These are phyloP conservation scores for Mytilinidion resinicola DNA, from an alignment of 495 filamentous ascomycete species.

Conservation along the genomic window DNA sequence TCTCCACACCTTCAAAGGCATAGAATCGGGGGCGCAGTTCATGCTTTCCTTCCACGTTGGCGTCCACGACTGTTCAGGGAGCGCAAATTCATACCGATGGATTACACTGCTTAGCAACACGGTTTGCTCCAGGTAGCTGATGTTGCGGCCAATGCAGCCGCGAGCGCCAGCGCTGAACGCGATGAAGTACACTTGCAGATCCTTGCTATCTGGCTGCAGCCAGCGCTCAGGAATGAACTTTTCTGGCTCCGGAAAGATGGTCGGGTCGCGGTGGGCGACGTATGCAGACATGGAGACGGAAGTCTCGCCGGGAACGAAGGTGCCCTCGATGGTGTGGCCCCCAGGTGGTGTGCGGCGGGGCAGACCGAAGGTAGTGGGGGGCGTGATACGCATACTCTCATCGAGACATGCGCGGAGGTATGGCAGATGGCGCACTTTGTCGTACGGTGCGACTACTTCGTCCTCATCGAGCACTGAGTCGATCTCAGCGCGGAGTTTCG, in stretches of 20 bases:
- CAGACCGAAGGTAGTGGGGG: neutral
- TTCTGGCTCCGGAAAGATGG: constrained; percentile 18
- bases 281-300: neutral
- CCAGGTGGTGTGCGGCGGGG: neutral
- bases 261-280: neutral
- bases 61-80: constrained; percentile 39
- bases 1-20: constrained; percentile 44
- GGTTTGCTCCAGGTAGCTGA: constrained; percentile 41
- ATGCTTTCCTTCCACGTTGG: constrained; percentile 38
- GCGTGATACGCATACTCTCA: neutral
- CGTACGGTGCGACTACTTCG: constrained; percentile 41
- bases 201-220: constrained; percentile 30
- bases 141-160: constrained; percentile 43
- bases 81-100: constrained; percentile 34
- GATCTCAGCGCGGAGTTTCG: constrained; percentile 18
- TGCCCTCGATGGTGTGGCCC: neutral
- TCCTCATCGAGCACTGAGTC: constrained; percentile 28
- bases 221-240: constrained; percentile 30
- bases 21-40: constrained; percentile 37
- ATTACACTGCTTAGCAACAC: constrained; percentile 24
- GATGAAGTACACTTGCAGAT: constrained; percentile 41
- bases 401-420: constrained; percentile 7
- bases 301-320: neutral
- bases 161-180: constrained; percentile 40
- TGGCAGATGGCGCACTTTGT: constrained; percentile 28